Evolutionary conservation across 306 rosid species (phyloP).

Genomic region (Quercus suber): DNA sequence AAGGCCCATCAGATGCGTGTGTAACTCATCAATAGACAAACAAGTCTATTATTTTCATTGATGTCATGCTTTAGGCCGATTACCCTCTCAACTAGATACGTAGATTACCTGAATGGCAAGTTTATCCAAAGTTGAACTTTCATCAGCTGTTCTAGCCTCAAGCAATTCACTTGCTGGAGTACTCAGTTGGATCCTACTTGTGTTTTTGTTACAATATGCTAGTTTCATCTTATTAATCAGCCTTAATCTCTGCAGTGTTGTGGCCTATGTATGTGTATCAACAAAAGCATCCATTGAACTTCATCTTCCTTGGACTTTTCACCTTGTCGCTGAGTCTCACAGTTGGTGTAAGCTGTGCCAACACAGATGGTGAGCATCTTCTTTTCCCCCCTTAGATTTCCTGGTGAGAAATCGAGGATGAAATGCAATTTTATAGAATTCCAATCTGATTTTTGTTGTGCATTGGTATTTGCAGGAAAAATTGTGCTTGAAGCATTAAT

Average conservation of each 20-base stretch:
- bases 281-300: slow-evolving; percentile 84
- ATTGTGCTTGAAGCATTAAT: slow-evolving; percentile 93
- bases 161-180: background rate
- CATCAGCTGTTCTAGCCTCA: background rate
- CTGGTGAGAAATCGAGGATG: background rate
- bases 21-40: background rate
- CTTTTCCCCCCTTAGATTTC: background rate
- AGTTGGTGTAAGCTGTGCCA: slow-evolving; percentile 78
- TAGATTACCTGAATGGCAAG: background rate
- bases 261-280: slow-evolving; percentile 80
- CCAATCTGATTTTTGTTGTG: background rate
- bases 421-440: background rate
- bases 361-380: slow-evolving; percentile 61
- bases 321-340: slow-evolving; percentile 75
- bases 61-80: background rate
- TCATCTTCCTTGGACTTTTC: slow-evolving; percentile 83
- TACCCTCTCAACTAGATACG: background rate
- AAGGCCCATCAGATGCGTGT: background rate
- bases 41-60: background rate
- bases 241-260: slow-evolving; percentile 52
- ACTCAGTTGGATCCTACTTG: background rate
- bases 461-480: slow-evolving; percentile 56
- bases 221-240: background rate
- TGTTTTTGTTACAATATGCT: background rate
- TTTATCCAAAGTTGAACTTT: background rate